phyloP scores from a whole-genome alignment of 768 basidiomycete species.

The Tricholoma furcatifolium region DNA sequence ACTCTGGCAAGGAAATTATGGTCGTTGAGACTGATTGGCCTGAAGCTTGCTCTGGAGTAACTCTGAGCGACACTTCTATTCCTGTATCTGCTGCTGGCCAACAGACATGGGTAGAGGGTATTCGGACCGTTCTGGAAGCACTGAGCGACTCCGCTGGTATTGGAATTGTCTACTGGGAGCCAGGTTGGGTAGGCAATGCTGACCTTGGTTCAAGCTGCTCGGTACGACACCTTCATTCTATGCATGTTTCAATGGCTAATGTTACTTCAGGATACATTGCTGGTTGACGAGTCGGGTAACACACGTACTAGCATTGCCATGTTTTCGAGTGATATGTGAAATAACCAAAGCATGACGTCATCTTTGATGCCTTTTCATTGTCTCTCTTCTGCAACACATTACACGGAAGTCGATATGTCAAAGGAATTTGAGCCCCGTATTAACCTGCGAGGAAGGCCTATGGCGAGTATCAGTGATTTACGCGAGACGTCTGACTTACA shows the following conservation, averaged over 20 bases:
- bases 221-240: constrained; percentile 22
- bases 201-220: constrained; percentile 40
- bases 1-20: constrained; percentile 40
- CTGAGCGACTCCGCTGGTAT: constrained; percentile 49
- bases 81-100: constrained; percentile 52
- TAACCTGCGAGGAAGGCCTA: constrained; percentile 18
- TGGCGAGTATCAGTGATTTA: constrained; percentile 4
- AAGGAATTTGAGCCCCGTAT: neutral
- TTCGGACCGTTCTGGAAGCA: constrained; percentile 42
- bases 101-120: constrained; percentile 49
- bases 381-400: neutral
- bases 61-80: constrained; percentile 46
- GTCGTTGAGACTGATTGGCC: constrained; percentile 71
- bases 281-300: constrained; percentile 49
- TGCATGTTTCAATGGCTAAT: neutral
- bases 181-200: constrained; percentile 62
- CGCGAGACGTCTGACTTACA: neutral
- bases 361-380: neutral
- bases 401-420: constrained; percentile 3
- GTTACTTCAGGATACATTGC: constrained; percentile 40
- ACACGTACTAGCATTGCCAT: constrained; percentile 37
- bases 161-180: constrained; percentile 65
- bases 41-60: constrained; percentile 40
- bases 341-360: constrained; percentile 6
- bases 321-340: constrained; percentile 36